Evolutionary conservation across 2,329 filamentous ascomycete species (phyloP), one percentile per base, ranked within the genome.

Genomic region (Neofusicoccum kwambonambiense): DNA sequence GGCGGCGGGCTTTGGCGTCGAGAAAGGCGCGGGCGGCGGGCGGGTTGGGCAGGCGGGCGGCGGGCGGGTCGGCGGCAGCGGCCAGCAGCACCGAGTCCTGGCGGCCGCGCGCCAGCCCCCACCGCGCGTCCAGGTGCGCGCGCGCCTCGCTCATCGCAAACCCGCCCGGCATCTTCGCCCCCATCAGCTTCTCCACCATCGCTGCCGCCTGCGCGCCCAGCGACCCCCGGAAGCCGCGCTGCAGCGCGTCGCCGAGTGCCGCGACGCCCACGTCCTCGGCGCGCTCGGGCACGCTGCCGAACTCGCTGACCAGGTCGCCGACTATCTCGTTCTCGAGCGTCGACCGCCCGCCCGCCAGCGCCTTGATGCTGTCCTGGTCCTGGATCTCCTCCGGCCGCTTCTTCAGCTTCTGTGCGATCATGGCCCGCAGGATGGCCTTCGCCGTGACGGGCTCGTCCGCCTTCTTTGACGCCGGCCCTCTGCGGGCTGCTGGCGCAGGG

Each of bases 321-420:
- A 78, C 73, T 61, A 81, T 73, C 65, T 82, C 79, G 63, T 82
- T 82, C 64, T 81, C 76, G 2, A 82, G 69, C 1, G 79, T 81
- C 1, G 80, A 82, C 61, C 76, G 74, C 4, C 78, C 73, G 64
- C 70, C 72, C 62, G 69, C 72, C 12, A 79, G 70, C 27, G 72
- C 69, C 50, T 77, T 76, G 56, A 80, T 72, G 2, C 73, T 72
- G 64, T 74, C 73, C 35, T 66, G 66, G 7, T 65, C 60, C 5
- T 70, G 51, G 45, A 78, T 65, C 35, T 75, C 69, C 4, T 68
- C 66, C 3, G 68, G 47, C 8, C 69, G 50, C 64, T 73, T 74
- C 66, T 73, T 75, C 49, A 77, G 67, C 15, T 68, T 74, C 27
- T 70, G 64, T 4, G 76, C 73, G 8, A 77, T 69, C 17, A 78